These are phyloP conservation scores for Boletus vinaceobasis DNA, from an alignment of 768 basidiomycete species.

Conservation along the genomic window DNA sequence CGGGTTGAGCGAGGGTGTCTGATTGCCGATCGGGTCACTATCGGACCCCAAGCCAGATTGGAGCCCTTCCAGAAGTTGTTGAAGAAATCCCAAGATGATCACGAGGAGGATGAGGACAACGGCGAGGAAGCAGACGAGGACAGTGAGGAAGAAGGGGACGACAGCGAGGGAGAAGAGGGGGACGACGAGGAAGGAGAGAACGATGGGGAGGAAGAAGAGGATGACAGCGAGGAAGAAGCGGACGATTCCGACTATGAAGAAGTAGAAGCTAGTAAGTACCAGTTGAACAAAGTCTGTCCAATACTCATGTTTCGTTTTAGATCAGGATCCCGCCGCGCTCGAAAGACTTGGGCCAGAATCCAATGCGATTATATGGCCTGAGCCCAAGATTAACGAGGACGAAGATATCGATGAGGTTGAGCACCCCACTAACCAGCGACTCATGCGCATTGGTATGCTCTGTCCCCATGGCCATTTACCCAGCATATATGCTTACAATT, in stretches of 20 bases:
- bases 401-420: slow-evolving; percentile 62
- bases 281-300: not conserved
- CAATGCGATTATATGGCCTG: slow-evolving; percentile 82
- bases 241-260: slow-evolving; percentile 67
- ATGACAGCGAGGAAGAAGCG: slow-evolving; percentile 32
- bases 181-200: slow-evolving; percentile 31
- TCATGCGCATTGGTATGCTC: slow-evolving; percentile 68
- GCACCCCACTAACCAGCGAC: slow-evolving; percentile 64
- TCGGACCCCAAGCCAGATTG: slow-evolving; percentile 71
- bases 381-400: slow-evolving; percentile 52
- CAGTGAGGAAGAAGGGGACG: slow-evolving; percentile 29
- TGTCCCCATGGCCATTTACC: not conserved
- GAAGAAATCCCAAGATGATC: slow-evolving; percentile 38
- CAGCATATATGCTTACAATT: not conserved
- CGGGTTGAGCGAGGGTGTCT: slow-evolving; percentile 73
- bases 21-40: slow-evolving; percentile 73
- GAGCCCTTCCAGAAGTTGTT: slow-evolving; percentile 72
- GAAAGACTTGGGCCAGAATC: slow-evolving; percentile 61
- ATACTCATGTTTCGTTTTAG: slow-evolving; percentile 30
- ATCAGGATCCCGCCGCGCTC: slow-evolving; percentile 43
- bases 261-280: slow-evolving; percentile 57
- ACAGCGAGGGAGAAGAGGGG: slow-evolving; percentile 35
- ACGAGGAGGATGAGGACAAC: slow-evolving; percentile 27
- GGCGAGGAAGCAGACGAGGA: slow-evolving; percentile 16
- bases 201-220: slow-evolving; percentile 35